A percentile compares a stretch with the other conserved stretches of the same genome.
Evolutionary conservation across 2,329 filamentous ascomycete species (phyloP).

Genomic region (Cytospora piceicola): DNA sequence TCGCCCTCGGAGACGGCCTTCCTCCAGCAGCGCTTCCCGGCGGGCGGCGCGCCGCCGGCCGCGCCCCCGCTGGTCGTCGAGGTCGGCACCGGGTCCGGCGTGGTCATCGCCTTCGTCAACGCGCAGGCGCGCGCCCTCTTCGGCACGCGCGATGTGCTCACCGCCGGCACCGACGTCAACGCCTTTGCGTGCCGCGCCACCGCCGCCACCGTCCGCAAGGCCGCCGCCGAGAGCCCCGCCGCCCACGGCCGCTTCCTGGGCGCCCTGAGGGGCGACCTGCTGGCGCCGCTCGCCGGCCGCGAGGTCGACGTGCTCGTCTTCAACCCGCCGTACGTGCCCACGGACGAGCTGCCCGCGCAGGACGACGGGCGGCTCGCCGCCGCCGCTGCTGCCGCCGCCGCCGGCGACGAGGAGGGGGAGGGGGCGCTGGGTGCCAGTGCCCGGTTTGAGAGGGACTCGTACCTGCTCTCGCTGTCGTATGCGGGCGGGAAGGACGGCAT

Average conservation of each 20-base stretch:
- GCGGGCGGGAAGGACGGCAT: slow-evolving; percentile 90
- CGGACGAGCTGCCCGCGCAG: slow-evolving; percentile 68
- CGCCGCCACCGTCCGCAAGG: slow-evolving; percentile 64
- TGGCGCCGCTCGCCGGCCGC: slow-evolving; percentile 59
- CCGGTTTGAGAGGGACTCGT: slow-evolving; percentile 77
- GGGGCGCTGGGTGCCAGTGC: slow-evolving; percentile 39
- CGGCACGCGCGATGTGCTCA: slow-evolving; percentile 69
- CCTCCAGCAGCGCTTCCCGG: slow-evolving; percentile 67
- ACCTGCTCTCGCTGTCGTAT: slow-evolving; percentile 83
- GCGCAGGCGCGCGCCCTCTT: slow-evolving; percentile 76
- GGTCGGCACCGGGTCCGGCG: slow-evolving; percentile 87
- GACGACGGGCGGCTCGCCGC: slow-evolving; percentile 41
- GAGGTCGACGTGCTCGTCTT: slow-evolving; percentile 86
- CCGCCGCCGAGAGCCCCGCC: slow-evolving; percentile 40
- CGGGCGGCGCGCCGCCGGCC: too few species aligned
- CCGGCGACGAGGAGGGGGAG: slow-evolving; percentile 35
- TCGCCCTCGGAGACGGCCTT: slow-evolving; percentile 69
- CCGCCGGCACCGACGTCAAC: slow-evolving; percentile 84
- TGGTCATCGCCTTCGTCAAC: slow-evolving; percentile 86
- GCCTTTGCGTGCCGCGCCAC: slow-evolving; percentile 80
- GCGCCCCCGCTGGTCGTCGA: slow-evolving; percentile 79
- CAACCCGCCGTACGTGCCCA: slow-evolving; percentile 97
- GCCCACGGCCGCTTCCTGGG: slow-evolving; percentile 62
- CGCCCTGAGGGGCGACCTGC: slow-evolving; percentile 72
- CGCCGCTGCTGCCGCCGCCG: slow-evolving; percentile 28